Evolutionary conservation across 345 rosid genomes (phyloP).

Genomic region (Barbarea vulgaris): DNA sequence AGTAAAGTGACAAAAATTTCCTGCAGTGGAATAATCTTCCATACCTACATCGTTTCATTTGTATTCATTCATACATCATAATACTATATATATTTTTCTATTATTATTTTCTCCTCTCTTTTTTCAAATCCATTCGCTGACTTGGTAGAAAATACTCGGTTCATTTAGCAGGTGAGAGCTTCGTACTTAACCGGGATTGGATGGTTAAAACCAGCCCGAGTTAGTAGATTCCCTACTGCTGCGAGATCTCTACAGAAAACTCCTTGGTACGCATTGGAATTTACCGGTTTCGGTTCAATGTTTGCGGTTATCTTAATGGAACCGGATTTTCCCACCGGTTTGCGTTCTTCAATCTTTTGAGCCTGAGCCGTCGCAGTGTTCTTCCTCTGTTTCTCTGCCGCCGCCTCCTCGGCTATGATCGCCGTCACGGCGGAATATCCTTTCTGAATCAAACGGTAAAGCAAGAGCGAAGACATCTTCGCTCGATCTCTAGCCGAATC

Average conservation of each 20-base stretch:
- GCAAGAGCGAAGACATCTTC: slow-evolving; percentile 76
- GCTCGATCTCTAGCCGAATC: slow-evolving; percentile 79
- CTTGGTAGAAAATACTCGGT: slow-evolving; percentile 1
- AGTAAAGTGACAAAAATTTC: slow-evolving; percentile 59
- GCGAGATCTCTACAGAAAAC: slow-evolving; percentile 92
- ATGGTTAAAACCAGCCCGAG: slow-evolving; percentile 76
- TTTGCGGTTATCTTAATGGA: slow-evolving; percentile 2
- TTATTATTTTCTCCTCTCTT: neutral
- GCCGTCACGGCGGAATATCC: slow-evolving; percentile 68
- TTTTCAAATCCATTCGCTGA: slow-evolving; percentile 24
- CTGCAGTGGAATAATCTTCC: slow-evolving; percentile 38
- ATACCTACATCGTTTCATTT: slow-evolving; percentile 26
- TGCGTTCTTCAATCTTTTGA: slow-evolving; percentile 40
- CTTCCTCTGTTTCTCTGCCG: slow-evolving; percentile 61
- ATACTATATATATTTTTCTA: neutral
- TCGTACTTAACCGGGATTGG: slow-evolving; percentile 81
- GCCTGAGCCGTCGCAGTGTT: slow-evolving; percentile 53
- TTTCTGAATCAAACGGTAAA: slow-evolving; percentile 80
- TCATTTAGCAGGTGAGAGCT: slow-evolving; percentile 74
- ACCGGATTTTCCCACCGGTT: slow-evolving; percentile 13
- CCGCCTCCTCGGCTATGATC: slow-evolving; percentile 67
- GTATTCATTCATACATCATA: slow-evolving; percentile 28
- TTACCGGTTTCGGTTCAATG: slow-evolving; percentile 14
- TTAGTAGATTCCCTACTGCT: slow-evolving; percentile 68
- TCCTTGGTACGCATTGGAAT: slow-evolving; percentile 71